Percentiles rank a stretch among this genome's conserved stretches.
These are phyloP conservation scores for Solanum gracilifrons DNA, from an alignment of 257 asterid genomes.

Conservation along the genomic window DNA sequence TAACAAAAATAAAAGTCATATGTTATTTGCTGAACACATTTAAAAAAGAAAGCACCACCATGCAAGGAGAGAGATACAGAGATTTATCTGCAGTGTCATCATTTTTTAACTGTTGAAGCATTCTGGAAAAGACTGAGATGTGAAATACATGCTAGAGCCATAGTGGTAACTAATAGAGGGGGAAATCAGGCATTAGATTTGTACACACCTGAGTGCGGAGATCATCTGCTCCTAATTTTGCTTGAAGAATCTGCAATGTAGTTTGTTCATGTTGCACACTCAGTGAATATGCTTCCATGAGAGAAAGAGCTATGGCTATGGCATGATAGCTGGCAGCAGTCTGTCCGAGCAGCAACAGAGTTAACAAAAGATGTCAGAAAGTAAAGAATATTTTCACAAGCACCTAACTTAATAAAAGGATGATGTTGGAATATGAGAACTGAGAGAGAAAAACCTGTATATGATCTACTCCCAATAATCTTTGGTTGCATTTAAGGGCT, in stretches of 20 bases:
- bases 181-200: not conserved
- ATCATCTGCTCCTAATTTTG: slow-evolving; percentile 92
- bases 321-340: slow-evolving; percentile 99
- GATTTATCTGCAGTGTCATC: not conserved
- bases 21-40: not conserved
- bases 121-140: not conserved
- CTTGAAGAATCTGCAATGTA: slow-evolving; percentile 90
- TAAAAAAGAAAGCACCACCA: not conserved
- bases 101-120: not conserved
- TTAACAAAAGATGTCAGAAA: slow-evolving; percentile 10
- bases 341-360: slow-evolving; percentile 36
- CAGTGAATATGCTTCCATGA: slow-evolving; percentile 97
- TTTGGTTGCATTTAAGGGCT: slow-evolving; percentile 94
- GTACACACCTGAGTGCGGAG: slow-evolving; percentile 89
- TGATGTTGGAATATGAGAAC: slow-evolving; percentile 8
- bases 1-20: not conserved
- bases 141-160: not conserved
- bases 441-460: slow-evolving; percentile 73
- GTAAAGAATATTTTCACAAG: slow-evolving; percentile 2
- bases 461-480: slow-evolving; percentile 90
- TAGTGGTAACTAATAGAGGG: not conserved
- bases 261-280: slow-evolving; percentile 99
- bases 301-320: slow-evolving; percentile 96
- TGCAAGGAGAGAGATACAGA: not conserved
- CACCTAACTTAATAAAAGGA: not conserved